These are phyloP conservation scores for Thraustochytrium sp. DNA, from an alignment of 352 stramenopile genomes.

Conservation along the genomic window DNA sequence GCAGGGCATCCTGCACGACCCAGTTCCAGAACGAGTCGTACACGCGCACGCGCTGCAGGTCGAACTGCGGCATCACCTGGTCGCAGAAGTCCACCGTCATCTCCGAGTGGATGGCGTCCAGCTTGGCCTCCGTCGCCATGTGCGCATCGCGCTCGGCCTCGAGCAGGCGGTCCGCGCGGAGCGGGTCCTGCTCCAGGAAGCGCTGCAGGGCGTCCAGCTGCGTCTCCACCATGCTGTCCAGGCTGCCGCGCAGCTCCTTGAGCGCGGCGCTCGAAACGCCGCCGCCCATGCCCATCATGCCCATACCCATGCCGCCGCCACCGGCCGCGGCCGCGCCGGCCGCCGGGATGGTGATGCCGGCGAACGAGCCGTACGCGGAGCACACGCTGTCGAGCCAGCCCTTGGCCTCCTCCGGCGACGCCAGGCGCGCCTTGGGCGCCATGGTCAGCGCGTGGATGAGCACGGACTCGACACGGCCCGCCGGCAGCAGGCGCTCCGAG, in stretches of 20 bases:
- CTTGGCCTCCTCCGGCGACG: constrained; percentile 62
- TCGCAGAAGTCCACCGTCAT: constrained; percentile 60
- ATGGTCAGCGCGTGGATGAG: constrained; percentile 66
- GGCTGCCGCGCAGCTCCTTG: neutral
- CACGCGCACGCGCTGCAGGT: constrained; percentile 63
- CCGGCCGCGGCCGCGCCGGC: constrained; percentile 40
- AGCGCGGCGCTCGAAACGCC: constrained; percentile 50
- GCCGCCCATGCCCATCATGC: neutral
- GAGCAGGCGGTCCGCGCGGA: constrained; percentile 51
- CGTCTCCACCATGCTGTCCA: constrained; percentile 54
- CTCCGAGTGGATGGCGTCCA: constrained; percentile 59
- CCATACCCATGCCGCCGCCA: constrained; percentile 52
- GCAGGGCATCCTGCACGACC: constrained; percentile 59
- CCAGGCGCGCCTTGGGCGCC: constrained; percentile 65
- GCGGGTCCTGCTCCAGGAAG: constrained; percentile 58
- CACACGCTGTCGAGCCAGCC: constrained; percentile 68
- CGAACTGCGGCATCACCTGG: constrained; percentile 61
- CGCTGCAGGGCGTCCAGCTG: constrained; percentile 58
- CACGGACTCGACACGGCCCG: constrained; percentile 68
- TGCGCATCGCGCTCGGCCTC: neutral
- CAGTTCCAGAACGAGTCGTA: constrained; percentile 76
- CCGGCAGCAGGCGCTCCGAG: constrained; percentile 64
- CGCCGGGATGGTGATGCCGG: constrained; percentile 60
- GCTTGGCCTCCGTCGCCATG: constrained; percentile 55
- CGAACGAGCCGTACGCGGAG: constrained; percentile 65